These are phyloP conservation scores for Amesomyces nigricolor DNA, from an alignment of 2,329 filamentous ascomycete species.

Conservation along the genomic window DNA sequence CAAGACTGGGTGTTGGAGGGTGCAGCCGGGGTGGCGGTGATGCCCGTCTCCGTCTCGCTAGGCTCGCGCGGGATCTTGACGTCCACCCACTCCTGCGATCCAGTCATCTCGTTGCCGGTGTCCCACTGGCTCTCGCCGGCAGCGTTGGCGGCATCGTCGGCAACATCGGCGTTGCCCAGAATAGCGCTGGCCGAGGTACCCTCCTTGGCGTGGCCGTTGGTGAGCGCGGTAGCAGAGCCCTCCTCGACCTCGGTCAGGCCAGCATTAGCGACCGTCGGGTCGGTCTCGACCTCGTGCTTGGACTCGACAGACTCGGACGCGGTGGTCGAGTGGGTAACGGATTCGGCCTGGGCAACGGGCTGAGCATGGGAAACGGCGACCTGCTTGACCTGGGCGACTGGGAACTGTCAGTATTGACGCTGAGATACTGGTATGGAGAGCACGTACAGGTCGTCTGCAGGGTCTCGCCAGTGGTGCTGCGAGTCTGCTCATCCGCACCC, in stretches of 20 bases:
- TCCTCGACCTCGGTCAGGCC: conserved; percentile 62
- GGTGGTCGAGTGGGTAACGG: conserved; percentile 18
- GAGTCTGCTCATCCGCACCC: conserved; percentile 61
- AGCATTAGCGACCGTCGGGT: conserved; percentile 63
- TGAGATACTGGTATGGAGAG: no score
- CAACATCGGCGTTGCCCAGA: conserved; percentile 46
- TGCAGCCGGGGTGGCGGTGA: conserved; percentile 54
- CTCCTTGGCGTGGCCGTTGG: conserved; percentile 42
- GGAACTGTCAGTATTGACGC: conserved; percentile 24
- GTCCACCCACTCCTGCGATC: conserved; percentile 65
- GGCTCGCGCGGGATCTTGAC: conserved; percentile 65
- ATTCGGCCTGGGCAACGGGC: conserved; percentile 29
- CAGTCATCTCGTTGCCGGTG: conserved; percentile 37
- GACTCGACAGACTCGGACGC: conserved; percentile 29
- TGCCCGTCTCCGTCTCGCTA: conserved; percentile 65
- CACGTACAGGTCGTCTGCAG: conserved; percentile 69
- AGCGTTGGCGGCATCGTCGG: conserved; percentile 50
- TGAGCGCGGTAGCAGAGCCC: conserved; percentile 36
- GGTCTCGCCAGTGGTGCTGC: conserved; percentile 58
- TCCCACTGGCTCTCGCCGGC: conserved; percentile 66
- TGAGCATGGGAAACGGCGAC: conserved; percentile 49
- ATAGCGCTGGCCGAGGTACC: conserved; percentile 29
- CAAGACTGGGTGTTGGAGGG: conserved; percentile 59
- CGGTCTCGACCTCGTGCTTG: conserved; percentile 40
- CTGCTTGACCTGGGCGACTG: conserved; percentile 56